Evolutionary conservation across 768 basidiomycete genomes (phyloP).

Genomic region (Mycena rosella): DNA sequence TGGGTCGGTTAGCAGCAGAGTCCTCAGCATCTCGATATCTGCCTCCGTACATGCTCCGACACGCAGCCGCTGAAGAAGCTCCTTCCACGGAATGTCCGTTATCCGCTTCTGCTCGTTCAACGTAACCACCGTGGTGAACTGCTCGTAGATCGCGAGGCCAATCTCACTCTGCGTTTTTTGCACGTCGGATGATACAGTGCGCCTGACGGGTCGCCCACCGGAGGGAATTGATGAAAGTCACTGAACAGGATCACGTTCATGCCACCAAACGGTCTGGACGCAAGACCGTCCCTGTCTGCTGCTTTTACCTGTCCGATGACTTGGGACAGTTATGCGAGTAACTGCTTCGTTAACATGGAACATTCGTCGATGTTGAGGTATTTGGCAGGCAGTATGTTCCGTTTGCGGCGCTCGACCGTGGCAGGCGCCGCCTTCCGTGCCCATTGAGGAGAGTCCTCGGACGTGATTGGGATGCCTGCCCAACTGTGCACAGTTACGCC

Average conservation of each 20-base stretch:
- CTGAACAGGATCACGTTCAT: conserved; percentile 56
- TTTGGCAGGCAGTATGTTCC: not conserved
- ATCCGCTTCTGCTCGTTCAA: conserved; percentile 37
- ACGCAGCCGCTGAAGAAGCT: conserved; percentile 45
- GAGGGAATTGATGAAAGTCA: conserved; percentile 62
- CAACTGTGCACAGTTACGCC: conserved; percentile 52
- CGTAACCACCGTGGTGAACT: not conserved
- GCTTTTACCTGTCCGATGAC: not conserved
- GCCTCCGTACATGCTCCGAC: conserved; percentile 42
- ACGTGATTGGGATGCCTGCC: conserved; percentile 39
- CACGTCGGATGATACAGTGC: conserved; percentile 9
- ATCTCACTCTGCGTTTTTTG: not conserved
- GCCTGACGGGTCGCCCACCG: conserved; percentile 43
- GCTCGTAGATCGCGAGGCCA: not conserved
- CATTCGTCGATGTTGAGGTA: not conserved
- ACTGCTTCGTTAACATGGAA: not conserved
- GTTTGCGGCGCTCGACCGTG: not conserved
- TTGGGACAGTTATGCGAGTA: not conserved
- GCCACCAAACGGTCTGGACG: conserved; percentile 47
- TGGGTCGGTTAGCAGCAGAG: no score
- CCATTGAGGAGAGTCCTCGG: not conserved
- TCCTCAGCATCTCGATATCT: no score
- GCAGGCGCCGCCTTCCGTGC: not conserved
- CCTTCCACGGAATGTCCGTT: conserved; percentile 45
- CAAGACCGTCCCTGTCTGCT: not conserved